Evolutionary conservation across 257 asterid species (phyloP).

Genomic region (Solanum paucissectum): DNA sequence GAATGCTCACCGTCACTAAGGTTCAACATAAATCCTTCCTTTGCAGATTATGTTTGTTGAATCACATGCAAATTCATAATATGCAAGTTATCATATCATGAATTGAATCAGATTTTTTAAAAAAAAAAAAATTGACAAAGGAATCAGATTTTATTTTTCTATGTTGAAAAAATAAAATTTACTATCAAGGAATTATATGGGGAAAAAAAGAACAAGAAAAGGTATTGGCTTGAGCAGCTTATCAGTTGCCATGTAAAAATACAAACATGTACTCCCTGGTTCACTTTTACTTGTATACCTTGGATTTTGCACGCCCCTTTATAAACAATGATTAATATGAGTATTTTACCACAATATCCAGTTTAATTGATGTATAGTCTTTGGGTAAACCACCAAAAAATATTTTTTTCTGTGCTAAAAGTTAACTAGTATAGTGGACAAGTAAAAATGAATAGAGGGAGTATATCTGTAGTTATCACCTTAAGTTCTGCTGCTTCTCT

Average conservation of each 20-base stretch:
- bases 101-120: neutral
- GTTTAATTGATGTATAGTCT: neutral
- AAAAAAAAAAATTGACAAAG: neutral
- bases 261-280: neutral
- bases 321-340: neutral
- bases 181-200: neutral
- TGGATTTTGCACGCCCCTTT: neutral
- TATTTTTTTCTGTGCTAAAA: neutral
- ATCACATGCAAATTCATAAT: neutral
- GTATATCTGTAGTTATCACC: neutral
- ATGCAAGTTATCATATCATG: neutral
- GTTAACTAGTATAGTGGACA: neutral
- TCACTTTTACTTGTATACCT: neutral
- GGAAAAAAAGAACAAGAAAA: neutral
- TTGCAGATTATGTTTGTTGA: neutral
- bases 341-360: neutral
- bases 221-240: neutral
- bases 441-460: neutral
- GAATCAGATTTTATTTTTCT: neutral
- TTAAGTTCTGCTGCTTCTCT: neutral
- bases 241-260: neutral
- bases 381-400: neutral
- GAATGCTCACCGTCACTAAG: constrained; percentile 98
- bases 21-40: constrained; percentile 9
- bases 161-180: neutral